Percentiles rank a stretch among this genome's conserved stretches.
phyloP scores from a whole-genome alignment of 352 stramenopile genomes.

The Phytophthora sojae region DNA sequence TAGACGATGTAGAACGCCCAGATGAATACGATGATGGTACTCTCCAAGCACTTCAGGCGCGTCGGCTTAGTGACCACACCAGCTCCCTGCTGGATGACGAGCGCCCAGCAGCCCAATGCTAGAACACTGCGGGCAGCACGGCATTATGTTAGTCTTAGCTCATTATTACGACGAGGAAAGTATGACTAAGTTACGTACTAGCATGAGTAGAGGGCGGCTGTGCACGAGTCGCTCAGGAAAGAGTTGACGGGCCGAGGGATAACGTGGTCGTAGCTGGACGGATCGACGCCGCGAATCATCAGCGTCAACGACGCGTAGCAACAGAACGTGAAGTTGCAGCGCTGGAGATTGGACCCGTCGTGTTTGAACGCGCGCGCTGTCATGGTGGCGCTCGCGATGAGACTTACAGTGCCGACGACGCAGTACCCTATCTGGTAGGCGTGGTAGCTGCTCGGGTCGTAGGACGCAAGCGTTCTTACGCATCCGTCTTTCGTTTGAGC shows the following conservation, averaged over 20 bases:
- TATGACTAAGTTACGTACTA: slow-evolving; percentile 28
- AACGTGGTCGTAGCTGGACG: slow-evolving; percentile 34
- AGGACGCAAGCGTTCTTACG: slow-evolving; percentile 31
- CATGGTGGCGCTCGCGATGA: slow-evolving; percentile 22
- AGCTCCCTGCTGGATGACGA: slow-evolving; percentile 41
- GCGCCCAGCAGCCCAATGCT: slow-evolving; percentile 38
- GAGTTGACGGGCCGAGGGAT: slow-evolving; percentile 32
- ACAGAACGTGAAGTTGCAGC: slow-evolving; percentile 34
- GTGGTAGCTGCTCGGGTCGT: slow-evolving; percentile 26
- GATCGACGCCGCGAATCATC: slow-evolving; percentile 36
- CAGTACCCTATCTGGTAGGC: slow-evolving; percentile 33
- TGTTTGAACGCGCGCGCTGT: slow-evolving; percentile 27
- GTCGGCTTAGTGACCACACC: slow-evolving; percentile 13
- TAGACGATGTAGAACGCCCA: slow-evolving; percentile 40
- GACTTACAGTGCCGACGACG: slow-evolving; percentile 11
- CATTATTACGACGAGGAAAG: neutral
- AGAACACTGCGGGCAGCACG: slow-evolving; percentile 19
- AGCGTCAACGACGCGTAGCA: slow-evolving; percentile 39
- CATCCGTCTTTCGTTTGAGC: slow-evolving; percentile 25
- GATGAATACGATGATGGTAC: slow-evolving; percentile 26
- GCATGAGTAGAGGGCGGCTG: slow-evolving; percentile 38
- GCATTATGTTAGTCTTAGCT: neutral
- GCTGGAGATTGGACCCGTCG: slow-evolving; percentile 35
- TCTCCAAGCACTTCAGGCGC: slow-evolving; percentile 32
- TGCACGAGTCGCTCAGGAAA: slow-evolving; percentile 46